phyloP scores from a whole-genome alignment of 1,139 yeast species.

The Debaryomyces sp. region DNA sequence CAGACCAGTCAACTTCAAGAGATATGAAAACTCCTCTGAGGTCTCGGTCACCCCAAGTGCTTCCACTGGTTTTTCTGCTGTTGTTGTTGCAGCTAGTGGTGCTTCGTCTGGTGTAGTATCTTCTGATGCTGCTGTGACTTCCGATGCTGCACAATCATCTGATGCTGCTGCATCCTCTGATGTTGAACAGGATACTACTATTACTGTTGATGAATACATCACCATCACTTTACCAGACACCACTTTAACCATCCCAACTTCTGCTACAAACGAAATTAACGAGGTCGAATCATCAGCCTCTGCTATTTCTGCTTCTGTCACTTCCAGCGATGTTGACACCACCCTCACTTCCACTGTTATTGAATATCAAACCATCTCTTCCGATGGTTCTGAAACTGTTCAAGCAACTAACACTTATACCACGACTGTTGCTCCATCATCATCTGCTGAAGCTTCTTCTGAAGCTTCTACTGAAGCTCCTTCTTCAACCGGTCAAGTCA shows the following conservation, averaged over 20 bases:
- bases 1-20: slow-evolving; percentile 11
- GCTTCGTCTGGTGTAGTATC: slow-evolving; percentile 11
- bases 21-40: slow-evolving; percentile 18
- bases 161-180: slow-evolving; percentile 9
- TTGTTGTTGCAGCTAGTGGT: slow-evolving; percentile 5
- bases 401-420: slow-evolving; percentile 23
- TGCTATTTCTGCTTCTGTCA: slow-evolving; percentile 13
- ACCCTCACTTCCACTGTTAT: slow-evolving; percentile 27
- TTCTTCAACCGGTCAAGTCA: slow-evolving; percentile 15
- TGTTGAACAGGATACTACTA: slow-evolving; percentile 20
- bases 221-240: slow-evolving; percentile 33
- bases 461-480: slow-evolving; percentile 11
- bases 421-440: slow-evolving; percentile 14
- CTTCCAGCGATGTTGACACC: slow-evolving; percentile 12
- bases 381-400: slow-evolving; percentile 21
- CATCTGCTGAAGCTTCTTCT: slow-evolving; percentile 11
- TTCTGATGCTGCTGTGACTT: too few relatives aligned
- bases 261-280: slow-evolving; percentile 24
- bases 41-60: slow-evolving; percentile 5
- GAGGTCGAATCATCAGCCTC: slow-evolving; percentile 16
- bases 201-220: slow-evolving; percentile 27
- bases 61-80: slow-evolving; percentile 12
- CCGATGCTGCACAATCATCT: too few relatives aligned
- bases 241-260: slow-evolving; percentile 28
- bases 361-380: slow-evolving; percentile 27